Base-by-base conservation (phyloP, 345 rosid species). In the Theobroma cacao region DNA sequence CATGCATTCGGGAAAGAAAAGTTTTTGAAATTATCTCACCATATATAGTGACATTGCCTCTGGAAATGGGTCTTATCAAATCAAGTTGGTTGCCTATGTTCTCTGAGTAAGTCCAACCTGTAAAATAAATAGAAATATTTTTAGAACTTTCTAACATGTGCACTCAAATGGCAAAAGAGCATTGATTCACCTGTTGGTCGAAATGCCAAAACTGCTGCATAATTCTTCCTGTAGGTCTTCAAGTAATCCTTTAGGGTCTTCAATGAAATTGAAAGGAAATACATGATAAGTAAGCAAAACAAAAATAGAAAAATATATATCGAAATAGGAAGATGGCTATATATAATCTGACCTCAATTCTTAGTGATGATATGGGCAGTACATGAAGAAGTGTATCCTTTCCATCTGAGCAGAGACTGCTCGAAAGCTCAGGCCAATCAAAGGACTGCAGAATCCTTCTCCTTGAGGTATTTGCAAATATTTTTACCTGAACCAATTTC, bases 61-160 rank as follows among this genome's bases (percentile, higher is more conserved):
- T 88, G 50, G 89, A 82, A 73, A 47, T 85, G 33, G 98, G 95
- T 80, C 74, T 93, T 38, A 91, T 93, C 64, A 82, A 77, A 83
- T 89, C 88, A 80, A 93, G 90, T 15, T 90, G 85, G 75, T 81
- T 86, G 20, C 90, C 93, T 50, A 89, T 48, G 55, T 70, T 84
- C 82, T 91, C 93, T 0, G 93, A 87, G 91, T 85, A 90, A 77
- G 93, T 91, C 98, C 95, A 93, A 77, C 95, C 98, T 91, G 83
- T 33, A 77, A 26, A 78, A 43, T 14, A 15, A 69, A 63, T 33
- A 45, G 17, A 63, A 34, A 24, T 20, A 6, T 10, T 24, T 13
- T 14, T 34, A 63, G 45, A 73, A 33, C 41, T 22, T 73, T 43
- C 62, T 14, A 4, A 36, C 30, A 58, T 71, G 5, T 20, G 20